phyloP scores from a whole-genome alignment of 176 grass and related monocot species.

The Poa annua region DNA sequence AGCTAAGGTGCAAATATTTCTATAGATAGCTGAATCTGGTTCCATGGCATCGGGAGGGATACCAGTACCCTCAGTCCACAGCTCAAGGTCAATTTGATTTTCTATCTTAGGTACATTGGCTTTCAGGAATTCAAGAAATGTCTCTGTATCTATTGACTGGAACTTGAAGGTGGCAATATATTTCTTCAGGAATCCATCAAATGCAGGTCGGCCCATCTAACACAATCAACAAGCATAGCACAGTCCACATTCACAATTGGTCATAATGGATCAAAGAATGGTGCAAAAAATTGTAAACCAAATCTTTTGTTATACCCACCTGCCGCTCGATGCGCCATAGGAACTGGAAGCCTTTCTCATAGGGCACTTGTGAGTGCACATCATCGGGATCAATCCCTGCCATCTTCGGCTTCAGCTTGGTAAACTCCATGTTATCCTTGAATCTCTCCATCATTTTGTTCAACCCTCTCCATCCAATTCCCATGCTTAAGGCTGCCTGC shows the following conservation, averaged over 20 bases:
- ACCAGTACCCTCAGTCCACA: conserved; percentile 83
- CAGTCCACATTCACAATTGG: neutral
- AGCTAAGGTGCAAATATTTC: conserved; percentile 71
- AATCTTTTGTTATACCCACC: conserved; percentile 42
- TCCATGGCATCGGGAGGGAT: conserved; percentile 97
- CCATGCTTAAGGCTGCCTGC: conserved; percentile 71
- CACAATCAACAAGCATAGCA: conserved; percentile 29
- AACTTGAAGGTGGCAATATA: conserved; percentile 97
- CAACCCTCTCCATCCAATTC: conserved; percentile 85
- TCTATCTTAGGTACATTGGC: conserved; percentile 77
- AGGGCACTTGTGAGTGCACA: conserved; percentile 86
- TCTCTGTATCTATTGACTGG: conserved; percentile 90
- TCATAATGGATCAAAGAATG: conserved; percentile 14
- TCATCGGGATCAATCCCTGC: conserved; percentile 87
- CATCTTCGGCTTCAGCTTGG: conserved; percentile 88
- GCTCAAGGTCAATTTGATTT: conserved; percentile 72
- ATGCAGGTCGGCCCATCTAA: conserved; percentile 83
- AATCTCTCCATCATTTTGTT: conserved; percentile 89
- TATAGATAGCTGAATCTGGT: conserved; percentile 80
- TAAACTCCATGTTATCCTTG: conserved; percentile 94
- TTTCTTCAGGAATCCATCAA: conserved; percentile 89
- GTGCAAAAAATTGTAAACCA: conserved; percentile 13
- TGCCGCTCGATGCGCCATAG: conserved; percentile 93
- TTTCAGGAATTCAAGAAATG: conserved; percentile 90
- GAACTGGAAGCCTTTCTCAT: conserved; percentile 98